Base-by-base conservation (phyloP, 2,329 filamentous ascomycete genomes). In the Fusarium brachygibbosum region DNA sequence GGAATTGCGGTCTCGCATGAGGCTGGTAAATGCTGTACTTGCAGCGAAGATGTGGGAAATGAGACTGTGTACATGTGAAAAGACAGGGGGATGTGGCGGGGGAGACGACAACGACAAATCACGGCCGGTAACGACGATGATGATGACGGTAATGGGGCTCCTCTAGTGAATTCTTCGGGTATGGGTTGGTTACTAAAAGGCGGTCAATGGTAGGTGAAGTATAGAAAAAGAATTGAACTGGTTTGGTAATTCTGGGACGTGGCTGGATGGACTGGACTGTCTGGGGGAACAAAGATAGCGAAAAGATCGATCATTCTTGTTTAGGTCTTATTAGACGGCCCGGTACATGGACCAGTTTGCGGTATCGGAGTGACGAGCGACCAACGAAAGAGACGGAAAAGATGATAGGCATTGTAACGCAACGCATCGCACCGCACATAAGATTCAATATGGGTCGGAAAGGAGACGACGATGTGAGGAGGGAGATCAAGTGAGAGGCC, bases 101-200 rank as follows among this genome's bases (percentile, higher is more conserved):
- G 46, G 34, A 23, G 28, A n/a, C n/a, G n/a, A n/a, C n/a, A 34
- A 17, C 35, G 49, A 68, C 32, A 52, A 51, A 44, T 49, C 41
- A 62, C 46, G 54, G 59, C 49, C 49, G 57, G 21, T 63, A 49
- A 69, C 49, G 66, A 69, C 31, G 50, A 68, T 46, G 66, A 67
- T 45, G 58, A 70, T 44, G 35, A 67, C 44, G 49, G 63, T 44
- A 57, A 68, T 50, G 32, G 45, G 50, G 42, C 41, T 40, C 25
- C 23, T 50, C 51, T 42, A 35, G 58, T 53, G 54, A 55, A 46
- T 50, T 49, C 19, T 44, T 55, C 49, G 37, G 37, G 60, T 52
- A 21, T 49, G 10, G 48, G 42, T 49, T 55, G 52, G 21, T 32
- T 34, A 40, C 29, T 42, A 60, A 65, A 66, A 54, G 54, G 61